phyloP scores from a whole-genome alignment of 2,329 filamentous ascomycete species.

The Neonectria neomacrospora region DNA sequence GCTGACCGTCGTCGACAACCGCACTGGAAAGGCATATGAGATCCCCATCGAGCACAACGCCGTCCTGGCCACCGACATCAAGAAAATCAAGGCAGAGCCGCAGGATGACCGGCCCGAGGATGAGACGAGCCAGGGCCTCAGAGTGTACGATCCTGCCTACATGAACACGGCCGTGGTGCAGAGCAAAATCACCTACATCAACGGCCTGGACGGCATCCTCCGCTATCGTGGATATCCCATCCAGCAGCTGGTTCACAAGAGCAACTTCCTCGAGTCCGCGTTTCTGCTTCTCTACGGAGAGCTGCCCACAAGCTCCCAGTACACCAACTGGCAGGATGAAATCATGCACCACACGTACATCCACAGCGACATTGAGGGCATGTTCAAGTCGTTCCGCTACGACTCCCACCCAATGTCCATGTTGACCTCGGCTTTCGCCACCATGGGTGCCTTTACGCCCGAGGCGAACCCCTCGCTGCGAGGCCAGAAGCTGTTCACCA shows the following conservation, averaged over 20 bases:
- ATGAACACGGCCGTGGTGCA: slow-evolving; percentile 64
- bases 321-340: slow-evolving; percentile 56
- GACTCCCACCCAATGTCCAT: slow-evolving; percentile 65
- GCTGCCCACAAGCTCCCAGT: slow-evolving; percentile 57
- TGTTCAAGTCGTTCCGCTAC: slow-evolving; percentile 63
- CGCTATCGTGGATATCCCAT: slow-evolving; percentile 65
- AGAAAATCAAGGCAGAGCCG: slow-evolving; percentile 57
- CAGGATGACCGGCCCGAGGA: slow-evolving; percentile 54
- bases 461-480: slow-evolving; percentile 62
- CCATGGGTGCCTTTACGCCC: slow-evolving; percentile 60
- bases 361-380: slow-evolving; percentile 60
- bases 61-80: slow-evolving; percentile 62
- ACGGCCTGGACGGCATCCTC: slow-evolving; percentile 62
- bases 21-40: slow-evolving; percentile 60
- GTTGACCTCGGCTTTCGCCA: slow-evolving; percentile 61
- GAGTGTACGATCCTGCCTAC: slow-evolving; percentile 63
- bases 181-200: slow-evolving; percentile 64
- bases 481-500: slow-evolving; percentile 62
- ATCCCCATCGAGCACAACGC: slow-evolving; percentile 62
- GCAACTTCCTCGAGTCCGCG: slow-evolving; percentile 61
- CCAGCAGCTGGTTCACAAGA: slow-evolving; percentile 60
- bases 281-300: slow-evolving; percentile 64
- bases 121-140: slow-evolving; percentile 60
- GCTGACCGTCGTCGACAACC: slow-evolving; percentile 61
- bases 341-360: slow-evolving; percentile 63